phyloP scores from a whole-genome alignment of 495 filamentous ascomycete genomes.

The Echria macrotheca region DNA sequence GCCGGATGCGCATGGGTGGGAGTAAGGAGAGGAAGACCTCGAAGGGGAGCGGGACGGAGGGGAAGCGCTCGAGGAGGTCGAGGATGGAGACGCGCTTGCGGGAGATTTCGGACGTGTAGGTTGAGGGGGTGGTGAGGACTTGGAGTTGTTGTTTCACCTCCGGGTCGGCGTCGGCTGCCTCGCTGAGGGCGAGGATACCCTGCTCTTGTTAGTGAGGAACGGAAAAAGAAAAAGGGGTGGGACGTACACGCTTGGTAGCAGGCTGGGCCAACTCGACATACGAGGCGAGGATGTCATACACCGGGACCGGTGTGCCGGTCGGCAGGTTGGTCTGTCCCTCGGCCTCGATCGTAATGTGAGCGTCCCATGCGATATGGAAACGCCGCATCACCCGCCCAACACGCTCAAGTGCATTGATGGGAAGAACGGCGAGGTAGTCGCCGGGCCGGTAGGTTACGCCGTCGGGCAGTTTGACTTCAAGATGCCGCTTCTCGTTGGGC shows the following conservation, averaged over 20 bases:
- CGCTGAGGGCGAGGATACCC: conserved; percentile 43
- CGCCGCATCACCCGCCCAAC: conserved; percentile 49
- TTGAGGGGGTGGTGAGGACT: conserved; percentile 40
- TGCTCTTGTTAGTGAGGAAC: conserved; percentile 12
- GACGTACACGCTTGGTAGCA: conserved; percentile 49
- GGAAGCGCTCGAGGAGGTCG: conserved; percentile 58
- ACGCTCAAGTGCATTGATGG: conserved; percentile 57
- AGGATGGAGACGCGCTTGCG: conserved; percentile 57
- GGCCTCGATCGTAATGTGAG: conserved; percentile 41
- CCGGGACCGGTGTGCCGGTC: conserved; percentile 52
- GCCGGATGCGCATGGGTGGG: conserved; percentile 66
- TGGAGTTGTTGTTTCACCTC: conserved; percentile 38
- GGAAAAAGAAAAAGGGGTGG: not conserved
- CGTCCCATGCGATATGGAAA: conserved; percentile 58
- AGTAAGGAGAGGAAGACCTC: conserved; percentile 62
- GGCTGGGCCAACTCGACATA: conserved; percentile 71
- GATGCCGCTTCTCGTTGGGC: conserved; percentile 56
- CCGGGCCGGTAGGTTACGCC: conserved; percentile 64
- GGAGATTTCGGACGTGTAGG: conserved; percentile 51
- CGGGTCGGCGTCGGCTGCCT: conserved; percentile 36
- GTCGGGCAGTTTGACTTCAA: conserved; percentile 60
- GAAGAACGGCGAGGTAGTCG: conserved; percentile 71
- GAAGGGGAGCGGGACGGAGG: conserved; percentile 51
- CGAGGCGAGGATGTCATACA: conserved; percentile 55
- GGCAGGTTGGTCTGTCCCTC: conserved; percentile 52